Conservation (phyloP, 2,329 filamentous ascomycete species). For the Dactylellina sp. region DNA sequence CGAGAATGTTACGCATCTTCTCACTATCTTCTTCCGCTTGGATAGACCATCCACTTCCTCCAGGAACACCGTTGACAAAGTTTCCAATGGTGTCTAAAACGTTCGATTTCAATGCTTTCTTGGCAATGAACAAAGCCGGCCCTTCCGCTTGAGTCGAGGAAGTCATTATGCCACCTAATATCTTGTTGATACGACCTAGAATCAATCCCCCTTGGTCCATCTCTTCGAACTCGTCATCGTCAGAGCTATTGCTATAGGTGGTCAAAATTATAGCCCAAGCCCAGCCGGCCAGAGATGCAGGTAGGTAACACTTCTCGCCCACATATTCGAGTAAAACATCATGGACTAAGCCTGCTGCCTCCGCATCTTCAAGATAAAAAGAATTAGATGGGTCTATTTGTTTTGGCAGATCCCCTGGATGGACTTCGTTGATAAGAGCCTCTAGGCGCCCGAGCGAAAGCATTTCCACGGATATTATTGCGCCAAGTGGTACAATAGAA, state of each 20-base stretch:
- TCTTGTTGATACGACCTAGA: slow-evolving; percentile 43
- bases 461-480: slow-evolving; percentile 59
- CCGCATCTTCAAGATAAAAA: slow-evolving; percentile 57
- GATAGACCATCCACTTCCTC: slow-evolving; percentile 58
- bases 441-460: slow-evolving; percentile 58
- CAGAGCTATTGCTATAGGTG: slow-evolving; percentile 25
- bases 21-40: slow-evolving; percentile 61
- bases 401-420: slow-evolving; percentile 42
- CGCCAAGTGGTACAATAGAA: slow-evolving; percentile 57
- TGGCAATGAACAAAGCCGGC: slow-evolving; percentile 53
- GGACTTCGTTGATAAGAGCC: slow-evolving; percentile 50
- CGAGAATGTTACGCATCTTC: slow-evolving; percentile 62
- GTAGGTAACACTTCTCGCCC: slow-evolving; percentile 40
- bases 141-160: slow-evolving; percentile 56
- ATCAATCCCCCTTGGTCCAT: slow-evolving; percentile 39
- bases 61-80: slow-evolving; percentile 50
- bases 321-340: slow-evolving; percentile 58
- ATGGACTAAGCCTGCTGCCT: slow-evolving; percentile 54
- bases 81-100: slow-evolving; percentile 58
- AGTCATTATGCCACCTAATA: slow-evolving; percentile 55
- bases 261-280: slow-evolving; percentile 59
- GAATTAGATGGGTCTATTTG: slow-evolving; percentile 43
- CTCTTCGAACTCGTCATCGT: slow-evolving; percentile 27
- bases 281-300: slow-evolving; percentile 57
- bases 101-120: slow-evolving; percentile 57